A percentile compares a stretch with the other conserved stretches of the same genome.
phyloP scores from a whole-genome alignment of 1,284 basidiomycete genomes.

The Trichosporon sp. region DNA sequence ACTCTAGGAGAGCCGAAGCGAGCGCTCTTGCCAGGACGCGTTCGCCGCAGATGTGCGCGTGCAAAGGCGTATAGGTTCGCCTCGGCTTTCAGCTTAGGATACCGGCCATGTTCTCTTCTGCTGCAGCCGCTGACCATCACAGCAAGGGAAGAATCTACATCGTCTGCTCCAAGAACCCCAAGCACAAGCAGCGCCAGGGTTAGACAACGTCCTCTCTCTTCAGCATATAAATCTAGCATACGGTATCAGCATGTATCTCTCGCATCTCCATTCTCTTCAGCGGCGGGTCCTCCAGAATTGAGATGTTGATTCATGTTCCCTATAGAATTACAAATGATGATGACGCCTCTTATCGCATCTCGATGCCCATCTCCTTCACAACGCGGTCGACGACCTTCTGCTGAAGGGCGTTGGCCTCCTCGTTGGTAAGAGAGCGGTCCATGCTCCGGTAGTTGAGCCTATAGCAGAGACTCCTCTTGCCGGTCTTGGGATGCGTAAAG shows the following conservation, averaged over 20 bases:
- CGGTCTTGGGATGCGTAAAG: slow-evolving; percentile 86
- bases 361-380: slow-evolving; percentile 51
- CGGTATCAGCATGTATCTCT: slow-evolving; percentile 2
- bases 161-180: slow-evolving; percentile 88
- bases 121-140: slow-evolving; percentile 13
- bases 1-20: no score
- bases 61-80: no score
- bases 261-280: background rate
- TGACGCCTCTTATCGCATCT: slow-evolving; percentile 35
- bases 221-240: slow-evolving; percentile 6
- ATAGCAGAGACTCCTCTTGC: slow-evolving; percentile 75
- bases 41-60: no score
- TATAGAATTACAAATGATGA: slow-evolving; percentile 1
- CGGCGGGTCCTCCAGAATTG: background rate
- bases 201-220: background rate
- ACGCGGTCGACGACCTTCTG: slow-evolving; percentile 50
- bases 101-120: slow-evolving; percentile 23
- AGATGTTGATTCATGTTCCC: slow-evolving; percentile 1
- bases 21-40: no score
- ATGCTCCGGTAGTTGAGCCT: slow-evolving; percentile 93
- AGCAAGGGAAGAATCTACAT: slow-evolving; percentile 90
- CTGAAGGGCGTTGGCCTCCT: slow-evolving; percentile 80
- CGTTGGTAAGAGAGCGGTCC: slow-evolving; percentile 88
- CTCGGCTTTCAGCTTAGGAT: no score
- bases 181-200: slow-evolving; percentile 68